Base-by-base conservation (phyloP, 2,329 filamentous ascomycete species). In the Sclerotinia nivalis region DNA sequence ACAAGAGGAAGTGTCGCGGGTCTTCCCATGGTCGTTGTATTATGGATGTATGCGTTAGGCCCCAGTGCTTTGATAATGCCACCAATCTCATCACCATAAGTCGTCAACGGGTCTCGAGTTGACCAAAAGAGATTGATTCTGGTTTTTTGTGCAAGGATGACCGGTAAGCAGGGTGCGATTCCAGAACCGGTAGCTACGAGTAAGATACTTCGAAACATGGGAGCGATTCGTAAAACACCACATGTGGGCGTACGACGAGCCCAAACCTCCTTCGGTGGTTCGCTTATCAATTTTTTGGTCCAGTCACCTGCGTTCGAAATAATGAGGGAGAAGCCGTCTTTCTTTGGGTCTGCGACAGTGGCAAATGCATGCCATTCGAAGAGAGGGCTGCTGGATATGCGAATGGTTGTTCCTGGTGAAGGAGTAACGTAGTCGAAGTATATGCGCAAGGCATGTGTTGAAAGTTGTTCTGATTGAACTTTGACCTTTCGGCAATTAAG, bases 341-440 rank as follows among this genome's bases (percentile, higher is more conserved):
- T 80, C 70, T 82, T 77, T 2, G 86, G 83, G 71, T 87, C 84
- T 1, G 90, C 88, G 71, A 93, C 91, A 1, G 89, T 89, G 56
- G 91, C 91, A 76, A 94, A 94, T 0, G 88, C 87, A 80, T 94
- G 91, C 84, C 90, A 92, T 79, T 94, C 91, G 12, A 84, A 80
- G 52, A 93, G 82, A 0, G 91, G 90, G 12, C 84, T 83, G 67
- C 85, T 84, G 4, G 90, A 86, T 34, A 93, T 80, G 54, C 89
- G 87, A 66, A 87, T 82, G 59, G 84, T 85, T 69, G 85, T 84
- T 72, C 87, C 84, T 70, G 85, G 83, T 66, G 85, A 83, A 12
- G 88, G 87, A 31, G 85, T 83, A 25, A 86, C 84, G 79, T 91
- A 89, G 76, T 84, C 82, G 76, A 93, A 91, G 77, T 90, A 87